Conservation (phyloP, 768 basidiomycete genomes). For the Russula abietina region DNA sequence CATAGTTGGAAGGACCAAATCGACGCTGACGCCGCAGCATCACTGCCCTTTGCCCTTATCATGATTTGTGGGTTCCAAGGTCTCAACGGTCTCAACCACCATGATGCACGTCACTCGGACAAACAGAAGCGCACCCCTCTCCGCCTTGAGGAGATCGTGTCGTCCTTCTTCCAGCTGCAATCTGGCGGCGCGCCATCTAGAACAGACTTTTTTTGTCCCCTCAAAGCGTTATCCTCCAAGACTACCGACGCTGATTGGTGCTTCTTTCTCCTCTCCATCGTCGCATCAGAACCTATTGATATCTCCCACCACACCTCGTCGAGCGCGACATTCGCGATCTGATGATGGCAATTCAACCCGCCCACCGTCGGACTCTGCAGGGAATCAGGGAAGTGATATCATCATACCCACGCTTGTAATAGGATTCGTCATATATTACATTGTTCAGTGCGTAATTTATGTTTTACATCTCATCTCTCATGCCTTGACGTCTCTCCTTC, state of each 20-base stretch:
- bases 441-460: slow-evolving; percentile 30
- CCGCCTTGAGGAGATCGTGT: not conserved
- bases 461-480: not conserved
- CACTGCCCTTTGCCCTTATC: too few species aligned
- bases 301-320: not conserved
- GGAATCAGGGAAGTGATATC: slow-evolving; percentile 13
- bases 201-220: not conserved
- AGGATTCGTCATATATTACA: slow-evolving; percentile 28
- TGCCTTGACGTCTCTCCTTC: not conserved
- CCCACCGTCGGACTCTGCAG: not conserved
- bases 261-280: not conserved
- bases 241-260: not conserved
- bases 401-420: slow-evolving; percentile 22
- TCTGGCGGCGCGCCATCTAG: not conserved
- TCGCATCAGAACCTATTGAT: slow-evolving; percentile 1
- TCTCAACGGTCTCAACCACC: too few species aligned
- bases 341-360: slow-evolving; percentile 12
- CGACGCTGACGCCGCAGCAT: too few species aligned
- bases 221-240: not conserved
- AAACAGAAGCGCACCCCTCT: not conserved
- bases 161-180: not conserved
- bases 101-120: not conserved
- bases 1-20: too few species aligned
- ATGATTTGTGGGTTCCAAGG: too few species aligned
- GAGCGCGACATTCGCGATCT: slow-evolving; percentile 21